phyloP scores from a whole-genome alignment of 176 grass and related monocot species.

The Oryza australiensis region DNA sequence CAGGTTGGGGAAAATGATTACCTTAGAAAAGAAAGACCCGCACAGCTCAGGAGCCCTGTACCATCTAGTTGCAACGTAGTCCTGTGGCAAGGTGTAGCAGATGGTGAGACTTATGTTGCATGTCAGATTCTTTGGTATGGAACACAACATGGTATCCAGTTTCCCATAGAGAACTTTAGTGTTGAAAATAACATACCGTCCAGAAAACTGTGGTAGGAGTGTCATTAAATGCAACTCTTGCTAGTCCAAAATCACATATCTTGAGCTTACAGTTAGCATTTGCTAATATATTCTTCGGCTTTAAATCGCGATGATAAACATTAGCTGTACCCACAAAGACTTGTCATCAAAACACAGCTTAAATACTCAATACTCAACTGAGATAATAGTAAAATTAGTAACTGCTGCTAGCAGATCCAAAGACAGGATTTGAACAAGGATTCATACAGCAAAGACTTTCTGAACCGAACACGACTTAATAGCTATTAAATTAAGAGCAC shows the following conservation, averaged over 20 bases:
- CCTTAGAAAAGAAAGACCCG: slow-evolving; percentile 98
- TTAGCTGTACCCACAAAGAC: slow-evolving; percentile 65
- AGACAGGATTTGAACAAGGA: neutral
- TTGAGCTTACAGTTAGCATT: slow-evolving; percentile 99
- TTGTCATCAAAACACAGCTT: slow-evolving; percentile 24
- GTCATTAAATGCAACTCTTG: slow-evolving; percentile 94
- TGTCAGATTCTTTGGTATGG: neutral
- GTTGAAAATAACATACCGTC: slow-evolving; percentile 65
- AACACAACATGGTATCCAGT: neutral
- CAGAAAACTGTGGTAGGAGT: slow-evolving; percentile 89
- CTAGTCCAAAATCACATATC: slow-evolving; percentile 98
- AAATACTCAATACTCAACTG: neutral
- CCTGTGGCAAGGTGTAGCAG: slow-evolving; percentile 51
- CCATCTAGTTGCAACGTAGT: slow-evolving; percentile 99
- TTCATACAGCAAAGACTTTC: neutral
- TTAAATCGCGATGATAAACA: slow-evolving; percentile 97
- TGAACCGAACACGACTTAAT: neutral
- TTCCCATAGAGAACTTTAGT: neutral
- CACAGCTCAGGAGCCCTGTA: slow-evolving; percentile 95
- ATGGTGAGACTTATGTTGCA: slow-evolving; percentile 12
- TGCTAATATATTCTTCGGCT: slow-evolving; percentile 98
- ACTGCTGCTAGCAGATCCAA: slow-evolving; percentile 20
- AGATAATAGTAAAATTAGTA: slow-evolving; percentile 15
- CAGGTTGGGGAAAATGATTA: slow-evolving; percentile 37
- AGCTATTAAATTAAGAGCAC: neutral